These are phyloP conservation scores for Helminthosporium solani DNA, from an alignment of 2,329 filamentous ascomycete genomes.

Conservation along the genomic window DNA sequence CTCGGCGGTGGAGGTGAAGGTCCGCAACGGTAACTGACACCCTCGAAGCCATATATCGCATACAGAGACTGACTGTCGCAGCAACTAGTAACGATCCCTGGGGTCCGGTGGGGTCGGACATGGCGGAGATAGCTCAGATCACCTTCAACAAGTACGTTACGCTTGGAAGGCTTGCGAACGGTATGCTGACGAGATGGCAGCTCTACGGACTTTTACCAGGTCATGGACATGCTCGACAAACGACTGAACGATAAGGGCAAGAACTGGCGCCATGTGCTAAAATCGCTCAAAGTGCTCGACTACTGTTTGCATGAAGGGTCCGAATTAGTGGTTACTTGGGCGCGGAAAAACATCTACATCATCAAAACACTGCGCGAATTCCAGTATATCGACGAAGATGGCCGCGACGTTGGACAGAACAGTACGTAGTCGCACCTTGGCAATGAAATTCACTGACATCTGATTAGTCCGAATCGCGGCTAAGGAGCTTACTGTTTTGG, in stretches of 20 bases:
- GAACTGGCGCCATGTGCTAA: constrained; percentile 98
- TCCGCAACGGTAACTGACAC: constrained; percentile 48
- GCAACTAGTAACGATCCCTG: constrained; percentile 98
- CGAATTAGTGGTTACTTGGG: constrained; percentile 95
- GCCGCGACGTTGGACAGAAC: constrained; percentile 92
- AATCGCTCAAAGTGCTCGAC: constrained; percentile 95
- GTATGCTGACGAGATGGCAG: constrained; percentile 51
- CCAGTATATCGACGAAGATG: constrained; percentile 93
- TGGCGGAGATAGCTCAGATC: constrained; percentile 97
- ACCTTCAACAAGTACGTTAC: constrained; percentile 88
- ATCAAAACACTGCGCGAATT: constrained; percentile 98
- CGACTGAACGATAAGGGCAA: constrained; percentile 98
- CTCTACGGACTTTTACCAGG: constrained; percentile 97
- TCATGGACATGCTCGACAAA: constrained; percentile 99
- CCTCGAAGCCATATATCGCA: neutral
- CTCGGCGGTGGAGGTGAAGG: constrained; percentile 93
- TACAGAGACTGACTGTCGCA: constrained; percentile 46
- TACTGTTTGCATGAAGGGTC: constrained; percentile 98
- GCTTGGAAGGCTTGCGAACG: constrained; percentile 1
- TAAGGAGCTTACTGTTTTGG: constrained; percentile 89
- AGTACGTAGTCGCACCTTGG: constrained; percentile 58
- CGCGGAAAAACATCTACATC: constrained; percentile 95
- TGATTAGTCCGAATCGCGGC: constrained; percentile 83
- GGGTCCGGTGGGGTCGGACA: constrained; percentile 96
- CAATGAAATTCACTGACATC: constrained; percentile 16